Evolutionary conservation across 2,329 filamentous ascomycete genomes (phyloP).

Genomic region (Aureobasidium sp.): DNA sequence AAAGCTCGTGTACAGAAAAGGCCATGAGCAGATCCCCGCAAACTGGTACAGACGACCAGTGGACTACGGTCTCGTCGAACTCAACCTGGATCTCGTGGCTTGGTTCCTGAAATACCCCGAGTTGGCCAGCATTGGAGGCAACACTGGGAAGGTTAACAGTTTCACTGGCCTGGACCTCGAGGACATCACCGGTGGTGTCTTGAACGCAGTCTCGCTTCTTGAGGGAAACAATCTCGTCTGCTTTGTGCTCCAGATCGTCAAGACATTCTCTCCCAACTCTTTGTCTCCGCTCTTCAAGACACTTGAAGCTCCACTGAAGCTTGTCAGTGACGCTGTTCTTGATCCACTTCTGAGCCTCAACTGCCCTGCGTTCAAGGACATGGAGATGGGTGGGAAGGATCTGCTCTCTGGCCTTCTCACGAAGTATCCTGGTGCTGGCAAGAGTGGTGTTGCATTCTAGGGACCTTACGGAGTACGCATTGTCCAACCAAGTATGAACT

Average conservation of each 20-base stretch:
- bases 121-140: conserved; percentile 28
- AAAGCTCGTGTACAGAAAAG: conserved; percentile 24
- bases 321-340: conserved; percentile 26
- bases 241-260: conserved; percentile 33
- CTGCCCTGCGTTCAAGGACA: conserved; percentile 20
- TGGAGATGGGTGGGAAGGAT: not conserved
- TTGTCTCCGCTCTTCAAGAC: conserved; percentile 30
- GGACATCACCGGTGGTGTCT: conserved; percentile 32
- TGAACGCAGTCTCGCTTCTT: conserved; percentile 33
- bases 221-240: conserved; percentile 42
- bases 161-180: conserved; percentile 28
- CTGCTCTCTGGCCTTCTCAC: not conserved
- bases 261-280: conserved; percentile 35
- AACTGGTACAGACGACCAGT: conserved; percentile 31
- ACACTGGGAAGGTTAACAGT: conserved; percentile 25
- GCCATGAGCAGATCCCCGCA: conserved; percentile 34
- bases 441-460: conserved; percentile 4
- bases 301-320: conserved; percentile 24
- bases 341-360: conserved; percentile 14
- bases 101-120: conserved; percentile 21
- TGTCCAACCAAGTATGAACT: too few species aligned
- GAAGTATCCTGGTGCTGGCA: not conserved
- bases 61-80: conserved; percentile 20
- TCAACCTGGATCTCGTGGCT: conserved; percentile 16
- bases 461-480: too few species aligned